Evolutionary conservation across 202 grass and related monocot species (phyloP), one percentile per base, ranked within the genome.

Genomic region (Cymbopogon flexuosus): DNA sequence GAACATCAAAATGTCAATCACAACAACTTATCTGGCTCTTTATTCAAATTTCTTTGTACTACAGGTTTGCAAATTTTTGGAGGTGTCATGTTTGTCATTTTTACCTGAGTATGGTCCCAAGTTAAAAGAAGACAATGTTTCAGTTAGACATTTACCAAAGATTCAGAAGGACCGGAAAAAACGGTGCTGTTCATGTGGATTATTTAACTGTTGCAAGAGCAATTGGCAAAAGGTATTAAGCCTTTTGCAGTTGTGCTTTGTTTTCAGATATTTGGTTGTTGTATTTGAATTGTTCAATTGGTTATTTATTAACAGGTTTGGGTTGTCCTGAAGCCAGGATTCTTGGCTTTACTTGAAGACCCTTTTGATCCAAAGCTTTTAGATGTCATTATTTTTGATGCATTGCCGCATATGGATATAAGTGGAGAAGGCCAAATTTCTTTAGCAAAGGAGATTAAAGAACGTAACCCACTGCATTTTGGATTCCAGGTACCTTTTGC

Each of bases 51-150:
- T n/a, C 46, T 65, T 47, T 68, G 19, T 75, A 45, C 51, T 79
- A 58, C 84, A 98, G 95, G 95, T 98, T 88, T 98, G 92, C 88
- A 98, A 87, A 77, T 98, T 94, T 87, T 91, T 94, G 90, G 95
- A 94, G 69, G 95, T 98, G 34, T 98, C 92, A 41, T 87, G 88
- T 54, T 82, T 94, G 82, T 98, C 95, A 75, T 94, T 98, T 93
- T 85, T 94, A 47, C 88, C 88, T 18, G 95, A 98, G 80, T 98
- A 94, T 77, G 95, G 95, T 30, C 92, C 88, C 65, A 98, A 94
- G 84, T 83, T 93, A 79, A 97, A 98, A 79, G 95, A 98, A 93
- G 87, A 94, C 57, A 93, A 94, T 87, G 92, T 98, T 84, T 91
- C 90, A 68, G 82, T 94, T 81, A 88, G 88, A 27, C 95, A 98